Evolutionary conservation across 23 red algal species (phyloP), one percentile per base, ranked within the genome.

Genomic region (Gracilaria domingensis): DNA sequence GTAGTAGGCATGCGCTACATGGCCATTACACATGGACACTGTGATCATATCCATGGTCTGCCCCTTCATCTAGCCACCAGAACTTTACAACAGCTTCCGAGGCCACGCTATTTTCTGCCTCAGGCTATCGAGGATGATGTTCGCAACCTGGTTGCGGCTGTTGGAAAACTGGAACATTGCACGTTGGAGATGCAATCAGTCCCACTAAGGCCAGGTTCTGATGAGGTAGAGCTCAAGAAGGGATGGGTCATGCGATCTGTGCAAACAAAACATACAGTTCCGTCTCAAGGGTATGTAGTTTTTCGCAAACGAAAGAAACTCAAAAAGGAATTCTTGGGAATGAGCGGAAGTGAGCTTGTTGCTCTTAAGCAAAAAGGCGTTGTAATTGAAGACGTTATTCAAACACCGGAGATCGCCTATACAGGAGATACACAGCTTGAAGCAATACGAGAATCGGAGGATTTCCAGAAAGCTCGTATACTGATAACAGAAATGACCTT

Each of bases 401-500:
- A 34, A 70, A 83, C 66, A 44, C 89, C 89, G 21, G 79, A 93
- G 73, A 86, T 93, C n/a, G 76, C 58, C 8, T 85, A 66, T 35
- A 85, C 89, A 2, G 89, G 89, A 33, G 89, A 93, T 72, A 79
- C 89, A 29, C 29, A 28, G 23, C 53, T 93, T 54, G 81, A 93
- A 21, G 89, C 83, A 24, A 85, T 93, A 12, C 26, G 35, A 74
- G 45, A 84, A 40, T 85, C 70, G 34, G 79, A 84, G 20, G 50
- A 83, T 26, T 79, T 66, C 39, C 56, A 53, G 32, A 93, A 83
- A 49, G 89, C 89, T 32, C 83, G 81, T 29, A 44, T 93, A 44
- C 35, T 93, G 17, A 81, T 93, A 20, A 93, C 83, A 6, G 89
- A 93, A 34, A 86, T 93, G 75, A 92, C 89, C 26, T 92, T 92